phyloP scores from a whole-genome alignment of 1,284 basidiomycete species.

The Pseudozyma flocculosa region DNA sequence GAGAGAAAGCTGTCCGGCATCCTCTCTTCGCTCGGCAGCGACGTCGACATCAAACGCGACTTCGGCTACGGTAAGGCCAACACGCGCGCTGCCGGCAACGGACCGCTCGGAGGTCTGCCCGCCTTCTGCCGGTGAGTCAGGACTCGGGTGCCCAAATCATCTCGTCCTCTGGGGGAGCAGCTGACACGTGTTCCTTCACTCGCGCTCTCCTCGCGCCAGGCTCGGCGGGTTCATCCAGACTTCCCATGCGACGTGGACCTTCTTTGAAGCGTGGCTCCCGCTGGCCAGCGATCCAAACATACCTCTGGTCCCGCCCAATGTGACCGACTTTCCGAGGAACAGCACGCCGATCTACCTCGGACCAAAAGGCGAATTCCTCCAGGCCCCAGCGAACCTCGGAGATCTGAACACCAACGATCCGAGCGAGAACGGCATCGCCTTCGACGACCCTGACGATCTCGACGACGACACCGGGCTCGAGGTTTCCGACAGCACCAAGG shows the following conservation, averaged over 20 bases:
- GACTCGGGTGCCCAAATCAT: too few species aligned
- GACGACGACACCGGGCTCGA: neutral
- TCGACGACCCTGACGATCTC: neutral
- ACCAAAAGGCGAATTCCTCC: neutral
- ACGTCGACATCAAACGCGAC: constrained; percentile 17
- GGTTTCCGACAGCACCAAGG: too few species aligned
- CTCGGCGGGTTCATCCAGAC: constrained; percentile 15
- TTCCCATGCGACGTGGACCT: constrained; percentile 3
- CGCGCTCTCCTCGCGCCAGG: neutral
- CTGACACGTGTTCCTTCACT: too few species aligned
- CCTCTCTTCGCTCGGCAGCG: constrained; percentile 12
- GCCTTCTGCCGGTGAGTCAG: constrained; percentile 16
- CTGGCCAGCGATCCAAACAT: constrained; percentile 7
- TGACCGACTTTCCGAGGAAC: constrained; percentile 18
- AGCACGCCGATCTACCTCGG: constrained; percentile 9
- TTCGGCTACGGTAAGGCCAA: constrained; percentile 9
- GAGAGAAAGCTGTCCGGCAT: neutral
- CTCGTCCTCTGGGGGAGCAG: too few species aligned
- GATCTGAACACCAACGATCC: neutral
- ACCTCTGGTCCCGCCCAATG: constrained; percentile 11
- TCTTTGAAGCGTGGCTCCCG: constrained; percentile 26
- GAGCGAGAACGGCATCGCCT: too few species aligned
- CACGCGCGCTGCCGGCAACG: constrained; percentile 1
- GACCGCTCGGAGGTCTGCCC: constrained; percentile 18
- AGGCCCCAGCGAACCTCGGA: constrained; percentile 8